Evolutionary conservation across 768 basidiomycete genomes (phyloP), one percentile per base, ranked within the genome.

Genomic region (Psilocybe cubensis): DNA sequence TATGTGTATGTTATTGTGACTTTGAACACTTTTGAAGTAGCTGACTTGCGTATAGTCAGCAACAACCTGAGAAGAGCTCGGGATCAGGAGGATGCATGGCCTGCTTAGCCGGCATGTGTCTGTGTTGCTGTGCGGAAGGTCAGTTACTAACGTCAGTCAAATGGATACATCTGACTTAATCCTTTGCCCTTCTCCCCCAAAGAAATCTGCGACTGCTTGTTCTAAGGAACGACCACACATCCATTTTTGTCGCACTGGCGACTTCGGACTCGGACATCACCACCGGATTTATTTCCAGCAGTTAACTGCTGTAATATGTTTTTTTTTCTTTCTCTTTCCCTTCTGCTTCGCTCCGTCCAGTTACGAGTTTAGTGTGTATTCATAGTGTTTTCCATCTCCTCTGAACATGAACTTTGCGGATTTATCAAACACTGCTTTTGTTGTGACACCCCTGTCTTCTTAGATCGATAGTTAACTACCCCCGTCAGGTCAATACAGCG

Each of bases 121-220:
- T 85, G 63, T 91, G 88, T 70, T 91, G 88, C 72, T 87, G 85
- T 66, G 84, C 84, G n/a, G 88, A 91, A 74, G 86, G 86, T 87
- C 60, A 57, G 84, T 71, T 54, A n/a, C 50, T 60, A 49, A 33
- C 46, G 23, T 46, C 25, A 38, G 41, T 10, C 24, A 53, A 9
- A 20, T 29, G 33, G 29, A 18, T 29, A 14, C 28, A 42, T 40
- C 18, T 42, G 21, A 40, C 38, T 24, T 25, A 17, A 49, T 29
- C 59, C 42, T 54, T 54, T 41, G 24, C 35, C 25, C 56, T 57
- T 40, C 48, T 27, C 17, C 33, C 41, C 31, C 42, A 42, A 70
- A 90, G 90, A 91, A 76, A 67, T 91, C 18, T 90, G 88, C 72
- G 90, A 88, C 45, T 91, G 89, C 70, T 73, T 91, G 51, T 85